phyloP scores from a whole-genome alignment of 768 basidiomycete species.

The Austroboletus eburneus region DNA sequence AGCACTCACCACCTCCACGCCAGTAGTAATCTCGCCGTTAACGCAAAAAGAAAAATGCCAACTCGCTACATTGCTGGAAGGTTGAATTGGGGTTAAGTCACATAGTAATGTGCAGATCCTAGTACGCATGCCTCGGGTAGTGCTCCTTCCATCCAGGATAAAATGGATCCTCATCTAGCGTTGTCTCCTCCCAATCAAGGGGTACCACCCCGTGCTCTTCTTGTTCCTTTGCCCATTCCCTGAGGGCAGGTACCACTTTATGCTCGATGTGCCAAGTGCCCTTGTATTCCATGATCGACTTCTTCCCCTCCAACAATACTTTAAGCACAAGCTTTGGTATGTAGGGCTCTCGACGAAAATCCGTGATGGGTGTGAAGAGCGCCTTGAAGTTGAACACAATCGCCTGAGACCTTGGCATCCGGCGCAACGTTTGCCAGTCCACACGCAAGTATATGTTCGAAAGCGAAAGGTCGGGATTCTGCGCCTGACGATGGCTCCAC shows the following conservation, averaged over 20 bases:
- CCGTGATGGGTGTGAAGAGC: conserved; percentile 45
- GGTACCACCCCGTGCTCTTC: conserved; percentile 45
- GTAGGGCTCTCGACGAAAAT: conserved; percentile 43
- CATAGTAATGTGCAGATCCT: too few relatives aligned
- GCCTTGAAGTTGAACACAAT: conserved; percentile 54
- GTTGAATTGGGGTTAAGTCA: too few relatives aligned
- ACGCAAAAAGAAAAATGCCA: too few relatives aligned
- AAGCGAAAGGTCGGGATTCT: conserved; percentile 34
- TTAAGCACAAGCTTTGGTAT: conserved; percentile 45
- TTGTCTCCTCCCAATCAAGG: conserved; percentile 45
- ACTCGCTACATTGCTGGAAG: too few relatives aligned
- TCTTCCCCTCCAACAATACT: conserved; percentile 38
- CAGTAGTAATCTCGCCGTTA: too few relatives aligned
- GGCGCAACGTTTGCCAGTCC: conserved; percentile 53
- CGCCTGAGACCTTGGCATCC: conserved; percentile 43
- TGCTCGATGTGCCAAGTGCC: conserved; percentile 39
- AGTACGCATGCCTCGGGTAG: conserved; percentile 16
- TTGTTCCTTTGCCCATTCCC: conserved; percentile 45
- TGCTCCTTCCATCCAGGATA: conserved; percentile 43
- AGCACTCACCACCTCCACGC: too few relatives aligned
- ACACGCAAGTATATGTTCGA: conserved; percentile 45
- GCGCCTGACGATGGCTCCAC: conserved; percentile 32
- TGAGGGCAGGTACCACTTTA: conserved; percentile 42
- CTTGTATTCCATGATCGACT: conserved; percentile 42
- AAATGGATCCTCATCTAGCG: conserved; percentile 48